A percentile compares a stretch with the other conserved stretches of the same genome.
Evolutionary conservation across 306 rosid genomes (phyloP).

Genomic region (Comarum palustre): DNA sequence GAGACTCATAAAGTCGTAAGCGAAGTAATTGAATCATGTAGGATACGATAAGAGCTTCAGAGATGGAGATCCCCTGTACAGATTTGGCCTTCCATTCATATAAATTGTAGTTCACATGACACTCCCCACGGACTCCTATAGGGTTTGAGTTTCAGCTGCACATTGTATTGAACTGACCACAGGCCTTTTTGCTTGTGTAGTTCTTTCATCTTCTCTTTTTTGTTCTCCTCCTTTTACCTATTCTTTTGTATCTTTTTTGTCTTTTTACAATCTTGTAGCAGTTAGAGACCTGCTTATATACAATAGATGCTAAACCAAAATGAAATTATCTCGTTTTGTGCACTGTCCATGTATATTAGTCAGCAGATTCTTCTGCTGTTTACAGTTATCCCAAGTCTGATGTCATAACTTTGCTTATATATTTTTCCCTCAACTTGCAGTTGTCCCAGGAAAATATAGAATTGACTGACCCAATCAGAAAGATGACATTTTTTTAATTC

Average conservation of each 20-base stretch:
- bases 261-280: slow-evolving; percentile 42
- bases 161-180: slow-evolving; percentile 31
- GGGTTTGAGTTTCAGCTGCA: slow-evolving; percentile 33
- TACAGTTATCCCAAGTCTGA: not conserved
- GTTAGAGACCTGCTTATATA: slow-evolving; percentile 46
- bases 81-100: slow-evolving; percentile 42
- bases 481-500: not conserved
- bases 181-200: slow-evolving; percentile 22
- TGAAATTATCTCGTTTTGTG: slow-evolving; percentile 36
- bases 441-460: not conserved
- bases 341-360: not conserved
- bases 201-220: not conserved
- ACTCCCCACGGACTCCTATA: not conserved
- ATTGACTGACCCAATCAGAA: not conserved
- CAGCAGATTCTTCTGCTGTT: slow-evolving; percentile 16
- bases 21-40: slow-evolving; percentile 93
- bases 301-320: slow-evolving; percentile 40
- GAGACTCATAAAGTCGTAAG: slow-evolving; percentile 92
- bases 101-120: slow-evolving; percentile 22
- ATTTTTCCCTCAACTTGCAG: not conserved
- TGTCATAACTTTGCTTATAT: not conserved
- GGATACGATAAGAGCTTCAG: slow-evolving; percentile 47
- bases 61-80: slow-evolving; percentile 46
- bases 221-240: slow-evolving; percentile 13
- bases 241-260: slow-evolving; percentile 31